Base-by-base conservation (phyloP, 78 protist genomes). In the Dictyostelium intermedium region DNA sequence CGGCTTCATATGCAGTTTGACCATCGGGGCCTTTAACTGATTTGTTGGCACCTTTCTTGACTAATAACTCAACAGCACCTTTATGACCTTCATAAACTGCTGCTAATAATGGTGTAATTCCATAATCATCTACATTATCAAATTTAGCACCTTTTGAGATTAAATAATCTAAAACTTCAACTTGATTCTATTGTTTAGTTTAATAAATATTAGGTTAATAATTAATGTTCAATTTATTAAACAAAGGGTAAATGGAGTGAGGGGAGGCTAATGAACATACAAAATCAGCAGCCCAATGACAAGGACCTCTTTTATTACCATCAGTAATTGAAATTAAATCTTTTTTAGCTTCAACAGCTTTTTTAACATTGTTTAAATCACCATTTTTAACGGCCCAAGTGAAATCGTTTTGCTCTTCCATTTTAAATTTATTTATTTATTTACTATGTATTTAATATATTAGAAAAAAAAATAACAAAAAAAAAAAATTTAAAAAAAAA, bases 381-480 rank as follows among this genome's bases (percentile, higher is more conserved):
- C 95, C 95, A 79, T 80, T 91, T 76, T 91, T 91, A 20, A 91
- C 83, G 0, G 95, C 87, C 95, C 95, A 91, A 25, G 69, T 41
- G 16, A 91, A 91, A n/a, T 91, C 82, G 1, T 80, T 43, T 41
- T 84, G 63, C 16, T 73, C 61, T 30, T 25, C 10, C 70, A 60
- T 61, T 50, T 70, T n/a, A n/a, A n/a, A n/a, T n/a, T n/a, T n/a
- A n/a, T n/a, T 77, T 23, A 32, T 18, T 45, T 53, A 23, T 60
- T 20, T 60, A 25, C 11, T 82, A 61, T 83, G 39, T 83, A 10
- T 34, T 63, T 66, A 13, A 74, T 16, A 74, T 74, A 16, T 74
- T 39, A 35, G 69, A 50, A 53, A 81, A 30, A 74, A 74, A 74
- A 69, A 30, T 30, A 27, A 13, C 27, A 69, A 69, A 70, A 70